Evolutionary conservation across 805 yeast genomes (phyloP).

Genomic region (Hanseniaspora clermontiae): DNA sequence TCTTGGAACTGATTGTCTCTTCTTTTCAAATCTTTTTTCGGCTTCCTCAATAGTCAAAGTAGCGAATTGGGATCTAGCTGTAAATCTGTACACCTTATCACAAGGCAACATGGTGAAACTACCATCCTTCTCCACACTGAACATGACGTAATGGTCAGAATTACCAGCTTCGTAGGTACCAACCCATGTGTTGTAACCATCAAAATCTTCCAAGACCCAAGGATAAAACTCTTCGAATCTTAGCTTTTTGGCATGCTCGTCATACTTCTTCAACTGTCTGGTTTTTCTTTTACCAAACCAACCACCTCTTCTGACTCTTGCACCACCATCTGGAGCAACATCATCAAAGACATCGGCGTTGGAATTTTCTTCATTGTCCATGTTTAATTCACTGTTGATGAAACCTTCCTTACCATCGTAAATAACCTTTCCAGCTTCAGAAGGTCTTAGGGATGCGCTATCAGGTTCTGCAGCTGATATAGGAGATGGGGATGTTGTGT

Average conservation of each 20-base stretch:
- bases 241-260: constrained; percentile 69
- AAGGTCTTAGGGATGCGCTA: constrained; percentile 20
- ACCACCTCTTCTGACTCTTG: constrained; percentile 42
- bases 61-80: constrained; percentile 85
- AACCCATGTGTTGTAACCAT: constrained; percentile 86
- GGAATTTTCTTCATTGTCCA: constrained; percentile 9
- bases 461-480: constrained; percentile 22
- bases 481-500: not conserved
- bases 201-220: constrained; percentile 96
- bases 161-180: constrained; percentile 88
- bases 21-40: constrained; percentile 82
- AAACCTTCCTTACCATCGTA: constrained; percentile 30
- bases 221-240: constrained; percentile 95
- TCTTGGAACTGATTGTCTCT: constrained; percentile 59
- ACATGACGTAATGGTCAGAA: constrained; percentile 70
- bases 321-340: constrained; percentile 89
- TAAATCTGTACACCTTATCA: constrained; percentile 84
- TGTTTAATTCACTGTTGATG: constrained; percentile 31
- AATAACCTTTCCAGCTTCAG: constrained; percentile 32
- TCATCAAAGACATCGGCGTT: constrained; percentile 36
- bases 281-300: constrained; percentile 59
- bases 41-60: constrained; percentile 93
- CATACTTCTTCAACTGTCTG: constrained; percentile 65
- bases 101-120: constrained; percentile 84
- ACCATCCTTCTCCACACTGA: constrained; percentile 75